Evolutionary conservation across 1,284 basidiomycete genomes (phyloP).

Genomic region (Neonothopanus nambi): DNA sequence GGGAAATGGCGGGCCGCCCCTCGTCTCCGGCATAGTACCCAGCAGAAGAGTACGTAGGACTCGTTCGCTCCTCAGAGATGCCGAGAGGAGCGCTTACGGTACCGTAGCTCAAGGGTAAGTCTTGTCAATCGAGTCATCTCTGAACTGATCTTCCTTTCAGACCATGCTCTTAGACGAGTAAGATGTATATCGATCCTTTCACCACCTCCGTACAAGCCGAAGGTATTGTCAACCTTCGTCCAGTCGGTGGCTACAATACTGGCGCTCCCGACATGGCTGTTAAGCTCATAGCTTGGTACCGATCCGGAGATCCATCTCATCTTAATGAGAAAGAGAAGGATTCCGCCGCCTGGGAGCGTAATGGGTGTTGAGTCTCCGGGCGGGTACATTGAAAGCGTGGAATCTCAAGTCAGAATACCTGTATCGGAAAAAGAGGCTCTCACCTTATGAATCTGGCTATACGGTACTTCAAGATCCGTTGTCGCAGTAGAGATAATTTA

Average conservation of each 20-base stretch:
- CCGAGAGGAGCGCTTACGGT: background rate
- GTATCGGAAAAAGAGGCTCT: too few relatives aligned
- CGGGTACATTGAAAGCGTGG: too few relatives aligned
- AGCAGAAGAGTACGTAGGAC: too few relatives aligned
- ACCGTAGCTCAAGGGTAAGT: too few relatives aligned
- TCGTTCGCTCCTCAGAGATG: background rate
- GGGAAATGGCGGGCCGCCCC: too few relatives aligned
- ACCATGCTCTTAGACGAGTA: too few relatives aligned
- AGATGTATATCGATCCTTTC: too few relatives aligned
- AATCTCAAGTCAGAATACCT: too few relatives aligned
- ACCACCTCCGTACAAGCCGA: constrained; percentile 32
- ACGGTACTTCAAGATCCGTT: too few relatives aligned
- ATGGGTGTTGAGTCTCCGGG: constrained; percentile 43
- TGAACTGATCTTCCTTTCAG: background rate
- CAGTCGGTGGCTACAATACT: constrained; percentile 31
- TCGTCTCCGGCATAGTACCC: too few relatives aligned
- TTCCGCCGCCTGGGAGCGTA: constrained; percentile 36
- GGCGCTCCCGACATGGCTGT: constrained; percentile 16
- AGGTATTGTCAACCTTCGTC: constrained; percentile 41
- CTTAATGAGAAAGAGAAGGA: constrained; percentile 37
- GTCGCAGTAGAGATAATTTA: too few relatives aligned
- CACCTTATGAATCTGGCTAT: too few relatives aligned
- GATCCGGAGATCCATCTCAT: constrained; percentile 38
- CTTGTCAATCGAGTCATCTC: background rate
- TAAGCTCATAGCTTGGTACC: constrained; percentile 36